Conservation (phyloP, 768 basidiomycete species). For the Leccinum olivaceopallidum region DNA sequence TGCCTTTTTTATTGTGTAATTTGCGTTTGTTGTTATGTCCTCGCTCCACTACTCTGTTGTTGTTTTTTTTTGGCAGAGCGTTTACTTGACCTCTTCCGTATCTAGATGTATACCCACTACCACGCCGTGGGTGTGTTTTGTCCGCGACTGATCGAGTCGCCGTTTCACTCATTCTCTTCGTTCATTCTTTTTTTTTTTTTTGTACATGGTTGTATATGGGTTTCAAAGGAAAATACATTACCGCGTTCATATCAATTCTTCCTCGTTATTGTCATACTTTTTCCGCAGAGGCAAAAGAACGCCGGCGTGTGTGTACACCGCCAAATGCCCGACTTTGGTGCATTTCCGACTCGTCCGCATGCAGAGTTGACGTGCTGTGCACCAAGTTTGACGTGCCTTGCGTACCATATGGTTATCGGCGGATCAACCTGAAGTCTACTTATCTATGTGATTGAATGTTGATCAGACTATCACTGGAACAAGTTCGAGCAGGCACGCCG, state of each 20-base stretch:
- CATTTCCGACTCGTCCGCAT: background rate
- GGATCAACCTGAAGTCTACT: background rate
- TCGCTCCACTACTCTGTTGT: constrained; percentile 1
- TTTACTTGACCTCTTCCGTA: background rate
- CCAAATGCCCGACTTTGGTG: background rate
- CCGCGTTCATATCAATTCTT: background rate
- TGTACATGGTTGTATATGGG: constrained; percentile 2
- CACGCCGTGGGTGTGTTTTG: background rate
- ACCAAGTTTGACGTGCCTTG: background rate
- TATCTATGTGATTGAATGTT: background rate
- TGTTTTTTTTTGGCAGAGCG: constrained; percentile 4
- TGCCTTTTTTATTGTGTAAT: constrained; percentile 33
- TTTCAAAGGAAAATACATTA: background rate
- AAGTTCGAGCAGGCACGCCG: background rate
- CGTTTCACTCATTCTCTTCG: background rate
- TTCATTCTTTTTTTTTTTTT: background rate
- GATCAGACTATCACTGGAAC: no score
- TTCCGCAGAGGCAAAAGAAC: background rate
- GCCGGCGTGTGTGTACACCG: background rate
- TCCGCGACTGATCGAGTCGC: background rate
- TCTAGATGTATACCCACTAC: constrained; percentile 12
- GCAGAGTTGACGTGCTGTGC: background rate
- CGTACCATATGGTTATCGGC: background rate
- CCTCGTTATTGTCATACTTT: background rate
- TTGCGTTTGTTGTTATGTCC: background rate